Evolutionary conservation across 129 eudicot genomes (phyloP).

Genomic region (Tagetes patula): DNA sequence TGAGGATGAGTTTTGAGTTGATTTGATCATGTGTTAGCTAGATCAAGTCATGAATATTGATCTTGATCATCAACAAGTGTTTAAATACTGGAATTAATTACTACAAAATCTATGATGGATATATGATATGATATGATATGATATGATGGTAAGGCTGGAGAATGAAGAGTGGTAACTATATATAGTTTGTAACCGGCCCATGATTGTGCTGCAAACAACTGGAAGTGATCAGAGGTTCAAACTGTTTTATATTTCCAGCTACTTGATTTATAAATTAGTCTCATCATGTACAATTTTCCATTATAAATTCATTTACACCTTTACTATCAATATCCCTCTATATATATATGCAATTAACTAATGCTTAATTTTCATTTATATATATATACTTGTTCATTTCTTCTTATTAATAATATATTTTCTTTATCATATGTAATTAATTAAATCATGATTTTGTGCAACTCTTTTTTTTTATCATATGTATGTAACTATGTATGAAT

Average conservation of each 20-base stretch:
- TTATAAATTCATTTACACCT: constrained; percentile 39
- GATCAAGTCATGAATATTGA: constrained; percentile 10
- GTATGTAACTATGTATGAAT: background rate
- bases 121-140: no score
- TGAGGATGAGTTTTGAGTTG: constrained; percentile 21
- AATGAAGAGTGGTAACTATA: constrained; percentile 25
- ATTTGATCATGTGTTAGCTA: constrained; percentile 22
- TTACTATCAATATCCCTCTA: constrained; percentile 10
- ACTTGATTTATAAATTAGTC: constrained; percentile 28
- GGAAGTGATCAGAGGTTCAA: constrained; percentile 32
- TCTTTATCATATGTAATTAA: constrained; percentile 24
- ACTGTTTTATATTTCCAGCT: constrained; percentile 32
- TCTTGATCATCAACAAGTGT: background rate
- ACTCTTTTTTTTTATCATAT: constrained; percentile 9
- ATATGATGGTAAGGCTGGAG: constrained; percentile 16
- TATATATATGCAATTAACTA: no score
- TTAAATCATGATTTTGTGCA: constrained; percentile 3
- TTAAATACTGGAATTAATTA: no score
- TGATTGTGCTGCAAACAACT: constrained; percentile 34
- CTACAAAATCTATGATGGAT: no score
- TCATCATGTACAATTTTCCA: constrained; percentile 38
- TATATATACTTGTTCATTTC: background rate
- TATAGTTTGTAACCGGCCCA: background rate
- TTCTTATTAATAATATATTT: background rate
- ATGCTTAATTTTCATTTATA: no score